Conservation (phyloP, 352 stramenopile genomes). For the Phytophthora boehmeriae region DNA sequence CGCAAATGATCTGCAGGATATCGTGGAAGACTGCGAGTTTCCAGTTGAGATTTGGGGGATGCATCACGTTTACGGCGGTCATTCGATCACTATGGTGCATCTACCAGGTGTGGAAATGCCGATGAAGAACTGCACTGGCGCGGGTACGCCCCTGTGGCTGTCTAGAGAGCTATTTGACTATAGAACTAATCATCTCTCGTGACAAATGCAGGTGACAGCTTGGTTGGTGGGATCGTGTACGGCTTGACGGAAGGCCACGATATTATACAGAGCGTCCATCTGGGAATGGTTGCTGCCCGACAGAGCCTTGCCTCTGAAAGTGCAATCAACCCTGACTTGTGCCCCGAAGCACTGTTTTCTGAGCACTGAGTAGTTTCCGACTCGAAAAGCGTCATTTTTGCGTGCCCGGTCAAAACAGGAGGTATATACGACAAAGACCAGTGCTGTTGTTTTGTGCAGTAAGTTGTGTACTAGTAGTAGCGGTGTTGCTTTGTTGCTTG, state of each 20-base stretch:
- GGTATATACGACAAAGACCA: constrained; percentile 8
- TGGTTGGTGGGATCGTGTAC: constrained; percentile 82
- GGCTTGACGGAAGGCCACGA: constrained; percentile 65
- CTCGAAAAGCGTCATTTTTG: background rate
- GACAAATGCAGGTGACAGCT: constrained; percentile 60
- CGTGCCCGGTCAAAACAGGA: background rate
- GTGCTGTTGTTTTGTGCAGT: constrained; percentile 25
- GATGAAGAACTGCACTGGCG: constrained; percentile 76
- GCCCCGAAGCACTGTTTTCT: constrained; percentile 39
- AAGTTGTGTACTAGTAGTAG: constrained; percentile 12
- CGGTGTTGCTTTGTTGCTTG: constrained; percentile 3
- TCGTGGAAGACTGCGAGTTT: constrained; percentile 41
- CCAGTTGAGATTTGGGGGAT: constrained; percentile 58
- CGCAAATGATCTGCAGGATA: constrained; percentile 27
- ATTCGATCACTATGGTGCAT: constrained; percentile 65
- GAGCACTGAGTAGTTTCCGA: constrained; percentile 14
- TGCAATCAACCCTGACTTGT: constrained; percentile 66
- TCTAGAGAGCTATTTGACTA: too few species aligned
- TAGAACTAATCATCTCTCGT: background rate
- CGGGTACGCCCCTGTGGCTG: constrained; percentile 39
- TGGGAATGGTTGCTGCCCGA: constrained; percentile 78
- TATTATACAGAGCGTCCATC: constrained; percentile 69
- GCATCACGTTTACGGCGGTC: constrained; percentile 51
- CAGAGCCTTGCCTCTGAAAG: constrained; percentile 69
- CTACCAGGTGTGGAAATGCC: constrained; percentile 59